A percentile compares a stretch with the other conserved stretches of the same genome.
Conservation (phyloP, 2,329 filamentous ascomycete genomes). For the Zasmidium citrigriseum region DNA sequence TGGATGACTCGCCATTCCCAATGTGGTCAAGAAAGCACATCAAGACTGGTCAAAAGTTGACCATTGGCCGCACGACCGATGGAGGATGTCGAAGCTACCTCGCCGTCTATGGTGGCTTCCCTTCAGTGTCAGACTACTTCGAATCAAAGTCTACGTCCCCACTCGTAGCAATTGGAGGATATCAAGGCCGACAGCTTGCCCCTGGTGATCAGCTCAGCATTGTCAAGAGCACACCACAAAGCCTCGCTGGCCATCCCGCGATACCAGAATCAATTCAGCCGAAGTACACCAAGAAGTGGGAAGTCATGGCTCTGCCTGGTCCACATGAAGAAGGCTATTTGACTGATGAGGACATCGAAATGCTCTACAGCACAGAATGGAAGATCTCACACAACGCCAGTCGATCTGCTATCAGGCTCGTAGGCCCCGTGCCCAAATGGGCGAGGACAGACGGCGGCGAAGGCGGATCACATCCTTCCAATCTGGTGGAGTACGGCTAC, state of each 20-base stretch:
- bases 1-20: conserved; percentile 52
- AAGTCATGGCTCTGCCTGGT: conserved; percentile 56
- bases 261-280: conserved; percentile 52
- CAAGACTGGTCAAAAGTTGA: conserved; percentile 53
- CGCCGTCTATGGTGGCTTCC: conserved; percentile 58
- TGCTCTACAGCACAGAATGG: conserved; percentile 60
- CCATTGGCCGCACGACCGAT: conserved; percentile 55
- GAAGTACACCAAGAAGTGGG: conserved; percentile 53
- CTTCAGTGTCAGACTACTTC: conserved; percentile 57
- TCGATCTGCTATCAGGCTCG: conserved; percentile 60
- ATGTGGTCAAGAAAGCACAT: conserved; percentile 60
- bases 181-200: conserved; percentile 58
- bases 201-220: conserved; percentile 56
- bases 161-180: conserved; percentile 59
- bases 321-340: conserved; percentile 60
- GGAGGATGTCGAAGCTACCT: conserved; percentile 61
- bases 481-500: conserved; percentile 60
- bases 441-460: conserved; percentile 62
- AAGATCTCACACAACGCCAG: conserved; percentile 63
- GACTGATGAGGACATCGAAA: conserved; percentile 53
- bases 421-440: conserved; percentile 61
- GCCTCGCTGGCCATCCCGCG: conserved; percentile 33
- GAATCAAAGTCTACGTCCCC: conserved; percentile 62
- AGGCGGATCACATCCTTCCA: conserved; percentile 61
- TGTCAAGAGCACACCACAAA: conserved; percentile 39